These are phyloP conservation scores for Sclerotinia sclerotiorum DNA, from an alignment of 2,329 filamentous ascomycete species.

Conservation along the genomic window DNA sequence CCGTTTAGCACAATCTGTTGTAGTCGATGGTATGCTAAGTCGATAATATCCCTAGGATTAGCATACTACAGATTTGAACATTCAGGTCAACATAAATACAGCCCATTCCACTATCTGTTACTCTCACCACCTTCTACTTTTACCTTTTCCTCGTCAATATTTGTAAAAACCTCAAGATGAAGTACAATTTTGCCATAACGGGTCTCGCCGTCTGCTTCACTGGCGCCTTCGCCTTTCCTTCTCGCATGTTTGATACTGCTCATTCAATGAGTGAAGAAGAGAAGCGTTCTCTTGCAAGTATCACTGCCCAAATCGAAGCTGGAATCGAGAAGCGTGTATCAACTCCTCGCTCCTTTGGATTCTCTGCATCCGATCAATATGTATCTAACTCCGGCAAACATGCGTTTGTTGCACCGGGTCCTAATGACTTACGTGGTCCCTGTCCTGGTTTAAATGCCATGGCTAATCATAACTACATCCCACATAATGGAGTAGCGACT, in stretches of 20 bases:
- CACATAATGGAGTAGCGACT: conserved; percentile 42
- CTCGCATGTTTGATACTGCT: conserved; percentile 30
- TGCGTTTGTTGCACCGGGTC: conserved; percentile 29
- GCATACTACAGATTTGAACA: not conserved
- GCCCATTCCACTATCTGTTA: not conserved
- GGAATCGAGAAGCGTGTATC: conserved; percentile 22
- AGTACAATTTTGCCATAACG: conserved; percentile 23
- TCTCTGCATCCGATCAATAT: conserved; percentile 31
- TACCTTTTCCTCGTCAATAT: not conserved
- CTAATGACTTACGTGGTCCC: conserved; percentile 31
- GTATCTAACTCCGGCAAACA: conserved; percentile 30
- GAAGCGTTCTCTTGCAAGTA: conserved; percentile 26
- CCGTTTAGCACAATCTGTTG: not conserved
- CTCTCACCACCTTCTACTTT: not conserved
- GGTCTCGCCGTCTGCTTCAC: conserved; percentile 23
- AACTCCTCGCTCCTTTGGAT: conserved; percentile 22
- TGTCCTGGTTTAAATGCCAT: conserved; percentile 47
- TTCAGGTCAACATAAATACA: not conserved
- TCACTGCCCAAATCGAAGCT: conserved; percentile 28
- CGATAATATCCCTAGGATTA: no score
- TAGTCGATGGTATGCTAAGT: not conserved
- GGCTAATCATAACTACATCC: conserved; percentile 47
- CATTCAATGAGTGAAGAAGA: conserved; percentile 27
- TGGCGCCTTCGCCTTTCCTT: conserved; percentile 28
- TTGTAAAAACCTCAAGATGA: conserved; percentile 24